Conservation (phyloP, 768 basidiomycete genomes). For the Tylopilus sp. region DNA sequence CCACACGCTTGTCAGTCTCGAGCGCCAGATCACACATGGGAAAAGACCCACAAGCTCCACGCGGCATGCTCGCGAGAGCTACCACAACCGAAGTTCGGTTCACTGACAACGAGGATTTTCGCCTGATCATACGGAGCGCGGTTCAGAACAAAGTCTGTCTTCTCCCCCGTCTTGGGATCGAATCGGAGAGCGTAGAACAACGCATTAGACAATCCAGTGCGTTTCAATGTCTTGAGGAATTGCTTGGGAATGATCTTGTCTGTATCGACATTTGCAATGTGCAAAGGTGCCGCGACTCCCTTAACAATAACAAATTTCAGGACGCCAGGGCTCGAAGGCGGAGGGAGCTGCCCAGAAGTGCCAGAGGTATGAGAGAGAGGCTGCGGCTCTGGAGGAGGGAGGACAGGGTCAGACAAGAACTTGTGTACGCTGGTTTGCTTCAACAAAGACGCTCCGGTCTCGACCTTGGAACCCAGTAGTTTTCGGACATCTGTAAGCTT, state of each 20-base stretch:
- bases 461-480: constrained; percentile 49
- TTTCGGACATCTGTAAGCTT: constrained; percentile 83
- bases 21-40: not conserved
- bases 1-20: constrained; percentile 1
- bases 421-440: constrained; percentile 72
- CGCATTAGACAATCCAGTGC: constrained; percentile 81
- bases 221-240: constrained; percentile 88
- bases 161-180: constrained; percentile 71
- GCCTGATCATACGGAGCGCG: constrained; percentile 70
- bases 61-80: constrained; percentile 91
- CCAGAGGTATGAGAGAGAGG: constrained; percentile 33
- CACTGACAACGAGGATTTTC: constrained; percentile 79
- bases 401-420: constrained; percentile 70
- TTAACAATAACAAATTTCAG: constrained; percentile 67
- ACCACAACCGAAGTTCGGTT: constrained; percentile 88
- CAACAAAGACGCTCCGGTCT: constrained; percentile 49
- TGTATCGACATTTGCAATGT: constrained; percentile 85
- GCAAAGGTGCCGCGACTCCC: constrained; percentile 76
- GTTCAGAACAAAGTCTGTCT: constrained; percentile 85
- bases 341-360: constrained; percentile 32
- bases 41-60: constrained; percentile 67
- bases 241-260: constrained; percentile 95
- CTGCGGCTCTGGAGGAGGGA: constrained; percentile 51
- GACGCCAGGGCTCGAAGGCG: constrained; percentile 45
- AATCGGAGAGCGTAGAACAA: constrained; percentile 81